A percentile compares a stretch with the other conserved stretches of the same genome.
phyloP scores from a whole-genome alignment of 2,329 filamentous ascomycete genomes.

The Fonsecaea pugnacius region DNA sequence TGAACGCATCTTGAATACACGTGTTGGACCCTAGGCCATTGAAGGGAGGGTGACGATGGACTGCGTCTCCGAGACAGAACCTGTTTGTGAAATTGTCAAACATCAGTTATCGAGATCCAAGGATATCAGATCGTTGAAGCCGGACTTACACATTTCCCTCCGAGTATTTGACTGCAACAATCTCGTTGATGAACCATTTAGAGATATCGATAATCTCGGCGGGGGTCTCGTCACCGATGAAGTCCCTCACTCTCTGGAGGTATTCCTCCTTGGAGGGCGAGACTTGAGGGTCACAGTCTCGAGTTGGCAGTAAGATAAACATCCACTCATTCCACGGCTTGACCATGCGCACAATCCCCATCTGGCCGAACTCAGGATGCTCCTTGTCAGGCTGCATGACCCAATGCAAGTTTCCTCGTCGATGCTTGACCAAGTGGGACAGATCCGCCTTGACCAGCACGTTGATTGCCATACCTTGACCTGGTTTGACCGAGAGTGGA shows the following conservation, averaged over 20 bases:
- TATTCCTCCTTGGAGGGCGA: slow-evolving; percentile 46
- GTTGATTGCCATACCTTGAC: slow-evolving; percentile 55
- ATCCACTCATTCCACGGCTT: slow-evolving; percentile 68
- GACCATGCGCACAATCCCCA: slow-evolving; percentile 61
- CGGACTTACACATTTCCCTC: slow-evolving; percentile 21
- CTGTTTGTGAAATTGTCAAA: slow-evolving; percentile 24
- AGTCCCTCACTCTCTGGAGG: slow-evolving; percentile 50
- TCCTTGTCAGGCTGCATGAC: slow-evolving; percentile 57
- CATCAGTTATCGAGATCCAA: neutral
- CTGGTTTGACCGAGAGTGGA: slow-evolving; percentile 50
- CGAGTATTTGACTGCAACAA: slow-evolving; percentile 61
- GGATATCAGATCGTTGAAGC: neutral
- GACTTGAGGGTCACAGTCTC: slow-evolving; percentile 1
- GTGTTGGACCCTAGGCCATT: slow-evolving; percentile 47
- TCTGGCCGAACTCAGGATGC: slow-evolving; percentile 56
- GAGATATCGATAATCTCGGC: slow-evolving; percentile 59
- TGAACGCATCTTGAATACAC: slow-evolving; percentile 46
- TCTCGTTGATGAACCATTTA: slow-evolving; percentile 67
- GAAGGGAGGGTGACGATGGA: slow-evolving; percentile 45
- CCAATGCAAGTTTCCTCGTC: slow-evolving; percentile 65
- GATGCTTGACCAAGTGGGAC: slow-evolving; percentile 52
- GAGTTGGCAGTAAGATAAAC: slow-evolving; percentile 56
- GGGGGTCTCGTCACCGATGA: slow-evolving; percentile 59
- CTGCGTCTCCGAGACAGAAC: slow-evolving; percentile 47
- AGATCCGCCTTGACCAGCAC: slow-evolving; percentile 58